Percentiles rank a stretch among this genome's conserved stretches.
Conservation (phyloP, 108 stramenopile genomes). For the Parietichytrium sp. region DNA sequence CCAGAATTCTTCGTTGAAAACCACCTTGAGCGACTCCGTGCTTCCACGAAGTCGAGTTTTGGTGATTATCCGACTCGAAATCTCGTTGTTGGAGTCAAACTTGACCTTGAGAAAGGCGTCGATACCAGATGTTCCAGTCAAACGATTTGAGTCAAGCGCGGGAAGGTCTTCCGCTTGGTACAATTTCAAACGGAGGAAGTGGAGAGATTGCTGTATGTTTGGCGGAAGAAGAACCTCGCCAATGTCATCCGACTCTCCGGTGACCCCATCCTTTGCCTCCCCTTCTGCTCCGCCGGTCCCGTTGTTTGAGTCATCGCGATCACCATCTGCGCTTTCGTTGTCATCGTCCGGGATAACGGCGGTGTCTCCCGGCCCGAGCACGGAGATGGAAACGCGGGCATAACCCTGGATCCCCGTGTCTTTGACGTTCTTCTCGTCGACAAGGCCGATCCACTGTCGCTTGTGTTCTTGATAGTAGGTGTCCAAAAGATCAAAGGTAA, state of each 20-base stretch:
- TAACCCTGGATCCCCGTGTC: constrained; percentile 64
- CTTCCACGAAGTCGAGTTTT: not conserved
- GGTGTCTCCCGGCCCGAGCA: constrained; percentile 66
- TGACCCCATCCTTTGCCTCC: constrained; percentile 42
- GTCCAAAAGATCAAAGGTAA: constrained; percentile 36
- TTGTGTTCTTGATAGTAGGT: constrained; percentile 63
- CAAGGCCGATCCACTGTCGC: constrained; percentile 60
- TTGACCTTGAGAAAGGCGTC: constrained; percentile 52
- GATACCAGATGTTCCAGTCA: constrained; percentile 41
- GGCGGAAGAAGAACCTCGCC: constrained; percentile 40
- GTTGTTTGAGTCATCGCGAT: not conserved
- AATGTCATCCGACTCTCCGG: no score
- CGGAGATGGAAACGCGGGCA: constrained; percentile 57
- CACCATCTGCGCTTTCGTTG: not conserved
- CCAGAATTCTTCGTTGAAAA: constrained; percentile 50
- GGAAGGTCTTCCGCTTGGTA: constrained; percentile 51
- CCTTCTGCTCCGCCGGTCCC: constrained; percentile 39
- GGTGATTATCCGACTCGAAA: not conserved
- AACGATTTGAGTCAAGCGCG: constrained; percentile 42
- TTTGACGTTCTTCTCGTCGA: constrained; percentile 56
- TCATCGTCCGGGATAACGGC: constrained; percentile 49
- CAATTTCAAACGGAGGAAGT: constrained; percentile 44
- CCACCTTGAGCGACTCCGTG: not conserved
- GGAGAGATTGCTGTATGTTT: not conserved
- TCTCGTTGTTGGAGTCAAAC: constrained; percentile 36